A percentile compares a stretch with the other conserved stretches of the same genome.
Conservation (phyloP, 2,329 filamentous ascomycete genomes). For the Colletotrichum sp. region DNA sequence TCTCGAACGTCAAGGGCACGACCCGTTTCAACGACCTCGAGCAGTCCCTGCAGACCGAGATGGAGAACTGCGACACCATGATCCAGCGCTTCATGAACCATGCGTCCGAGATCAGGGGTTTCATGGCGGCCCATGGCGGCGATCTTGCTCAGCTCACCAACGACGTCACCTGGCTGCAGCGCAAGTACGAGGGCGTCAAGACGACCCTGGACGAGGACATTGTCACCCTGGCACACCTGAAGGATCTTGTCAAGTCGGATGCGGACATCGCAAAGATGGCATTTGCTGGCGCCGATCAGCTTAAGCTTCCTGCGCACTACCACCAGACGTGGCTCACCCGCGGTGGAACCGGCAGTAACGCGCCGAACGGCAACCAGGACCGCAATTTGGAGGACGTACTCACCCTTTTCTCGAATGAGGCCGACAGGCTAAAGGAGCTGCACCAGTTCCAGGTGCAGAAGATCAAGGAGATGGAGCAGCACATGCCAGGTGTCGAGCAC, state of each 20-base stretch:
- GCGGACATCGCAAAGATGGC: constrained; percentile 73
- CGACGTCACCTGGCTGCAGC: constrained; percentile 54
- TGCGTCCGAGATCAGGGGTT: constrained; percentile 77
- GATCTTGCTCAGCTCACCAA: constrained; percentile 52
- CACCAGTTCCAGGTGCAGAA: constrained; percentile 41
- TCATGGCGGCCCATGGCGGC: constrained; percentile 61
- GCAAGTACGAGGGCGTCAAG: constrained; percentile 50
- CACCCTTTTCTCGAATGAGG: constrained; percentile 22
- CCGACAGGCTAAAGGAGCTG: constrained; percentile 34
- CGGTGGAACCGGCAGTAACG: constrained; percentile 23
- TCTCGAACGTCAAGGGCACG: constrained; percentile 79
- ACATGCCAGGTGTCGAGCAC: constrained; percentile 53
- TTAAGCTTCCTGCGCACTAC: constrained; percentile 69
- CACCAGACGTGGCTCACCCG: constrained; percentile 52
- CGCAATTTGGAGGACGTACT: constrained; percentile 36
- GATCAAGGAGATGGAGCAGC: constrained; percentile 48
- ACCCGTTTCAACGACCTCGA: constrained; percentile 92
- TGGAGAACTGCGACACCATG: constrained; percentile 78
- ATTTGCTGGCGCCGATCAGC: constrained; percentile 76
- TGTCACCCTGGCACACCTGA: constrained; percentile 67
- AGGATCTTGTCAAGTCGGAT: constrained; percentile 64
- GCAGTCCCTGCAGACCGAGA: constrained; percentile 78
- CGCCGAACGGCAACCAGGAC: constrained; percentile 42
- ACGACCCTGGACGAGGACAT: constrained; percentile 60
- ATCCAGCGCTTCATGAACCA: constrained; percentile 82